These are phyloP conservation scores for Colletotrichum lini DNA, from an alignment of 2,329 filamentous ascomycete species.

Conservation along the genomic window DNA sequence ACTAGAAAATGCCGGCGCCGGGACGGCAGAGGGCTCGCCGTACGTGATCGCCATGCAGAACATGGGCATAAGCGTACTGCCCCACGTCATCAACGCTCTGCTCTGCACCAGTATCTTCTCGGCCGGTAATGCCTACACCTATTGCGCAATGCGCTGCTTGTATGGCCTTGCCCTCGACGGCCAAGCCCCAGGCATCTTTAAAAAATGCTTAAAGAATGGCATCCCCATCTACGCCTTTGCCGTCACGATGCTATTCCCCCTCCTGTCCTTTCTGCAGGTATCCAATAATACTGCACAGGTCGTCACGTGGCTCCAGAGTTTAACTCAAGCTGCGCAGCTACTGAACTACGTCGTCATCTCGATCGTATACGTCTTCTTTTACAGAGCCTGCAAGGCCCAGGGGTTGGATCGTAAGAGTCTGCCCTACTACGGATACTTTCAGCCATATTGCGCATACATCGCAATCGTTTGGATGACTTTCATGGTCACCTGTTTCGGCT, in stretches of 20 bases:
- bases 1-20: constrained; percentile 56
- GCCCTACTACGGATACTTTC: constrained; percentile 71
- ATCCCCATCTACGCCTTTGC: constrained; percentile 72
- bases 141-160: constrained; percentile 69
- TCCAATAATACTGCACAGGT: constrained; percentile 63
- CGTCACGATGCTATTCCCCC: constrained; percentile 67
- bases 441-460: constrained; percentile 70
- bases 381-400: constrained; percentile 66
- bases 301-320: constrained; percentile 65
- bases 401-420: constrained; percentile 61
- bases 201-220: constrained; percentile 69
- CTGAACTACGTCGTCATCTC: constrained; percentile 69
- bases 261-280: constrained; percentile 67
- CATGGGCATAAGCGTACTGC: constrained; percentile 66
- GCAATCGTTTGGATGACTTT: constrained; percentile 58
- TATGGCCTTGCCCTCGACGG: constrained; percentile 70
- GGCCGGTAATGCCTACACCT: constrained; percentile 47
- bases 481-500: constrained; percentile 69
- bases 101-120: constrained; percentile 66
- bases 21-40: constrained; percentile 70
- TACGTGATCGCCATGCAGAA: constrained; percentile 75
- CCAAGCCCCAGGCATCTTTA: constrained; percentile 65
- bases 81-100: constrained; percentile 71
- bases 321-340: constrained; percentile 62
- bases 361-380: constrained; percentile 71